These are phyloP conservation scores for Eucalyptus sp. DNA, from an alignment of 345 rosid species.

Conservation along the genomic window DNA sequence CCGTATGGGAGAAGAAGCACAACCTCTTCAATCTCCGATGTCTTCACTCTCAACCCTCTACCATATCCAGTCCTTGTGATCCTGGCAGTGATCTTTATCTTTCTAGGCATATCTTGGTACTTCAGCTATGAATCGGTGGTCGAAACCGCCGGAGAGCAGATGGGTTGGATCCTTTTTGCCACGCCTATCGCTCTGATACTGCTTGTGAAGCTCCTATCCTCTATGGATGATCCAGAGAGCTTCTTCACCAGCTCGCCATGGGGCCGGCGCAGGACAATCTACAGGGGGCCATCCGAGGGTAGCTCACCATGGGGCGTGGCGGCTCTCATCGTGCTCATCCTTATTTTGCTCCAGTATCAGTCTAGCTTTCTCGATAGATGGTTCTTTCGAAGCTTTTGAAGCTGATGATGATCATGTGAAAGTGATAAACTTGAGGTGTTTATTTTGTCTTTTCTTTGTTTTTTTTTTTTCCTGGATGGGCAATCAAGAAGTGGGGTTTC, in stretches of 20 bases:
- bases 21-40: conserved; percentile 35
- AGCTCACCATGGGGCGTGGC: conserved; percentile 95
- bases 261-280: conserved; percentile 31
- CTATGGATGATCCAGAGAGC: conserved; percentile 47
- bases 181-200: conserved; percentile 41
- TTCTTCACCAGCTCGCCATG: conserved; percentile 33
- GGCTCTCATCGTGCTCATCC: conserved; percentile 61
- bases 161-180: conserved; percentile 47
- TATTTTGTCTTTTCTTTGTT: not conserved
- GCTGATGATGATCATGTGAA: not conserved
- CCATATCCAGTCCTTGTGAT: conserved; percentile 80
- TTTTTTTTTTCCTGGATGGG: not conserved
- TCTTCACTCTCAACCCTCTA: conserved; percentile 59
- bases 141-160: conserved; percentile 40
- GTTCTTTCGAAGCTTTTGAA: conserved; percentile 7
- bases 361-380: conserved; percentile 63
- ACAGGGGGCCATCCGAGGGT: conserved; percentile 44
- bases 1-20: not conserved
- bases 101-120: conserved; percentile 60
- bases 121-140: conserved; percentile 44
- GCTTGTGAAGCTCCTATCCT: conserved; percentile 53
- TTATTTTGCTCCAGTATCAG: conserved; percentile 61
- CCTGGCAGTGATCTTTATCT: conserved; percentile 41
- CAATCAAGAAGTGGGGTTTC: no score
- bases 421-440: not conserved